Conservation (phyloP, 441 rosid species). For the Adansonia grandidieri region DNA sequence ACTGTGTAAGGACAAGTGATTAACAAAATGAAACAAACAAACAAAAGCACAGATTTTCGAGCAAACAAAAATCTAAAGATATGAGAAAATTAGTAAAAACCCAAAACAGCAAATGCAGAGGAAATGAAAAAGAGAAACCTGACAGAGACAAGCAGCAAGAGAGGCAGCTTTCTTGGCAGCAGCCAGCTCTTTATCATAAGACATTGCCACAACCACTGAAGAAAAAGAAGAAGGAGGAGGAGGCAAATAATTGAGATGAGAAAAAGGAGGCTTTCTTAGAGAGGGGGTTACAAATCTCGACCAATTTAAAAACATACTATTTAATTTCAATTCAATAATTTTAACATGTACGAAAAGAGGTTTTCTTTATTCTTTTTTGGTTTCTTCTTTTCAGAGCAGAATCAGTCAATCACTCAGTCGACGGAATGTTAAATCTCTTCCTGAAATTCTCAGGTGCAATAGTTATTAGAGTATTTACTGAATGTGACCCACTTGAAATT, state of each 20-base stretch:
- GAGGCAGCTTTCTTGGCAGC: conserved; percentile 89
- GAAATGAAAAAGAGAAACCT: conserved; percentile 38
- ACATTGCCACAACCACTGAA: conserved; percentile 43
- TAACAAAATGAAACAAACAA: not conserved
- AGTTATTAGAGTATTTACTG: not conserved
- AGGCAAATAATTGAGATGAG: not conserved
- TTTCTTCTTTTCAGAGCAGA: not conserved
- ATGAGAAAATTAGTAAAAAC: not conserved
- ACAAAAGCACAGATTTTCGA: not conserved
- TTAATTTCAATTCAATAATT: not conserved
- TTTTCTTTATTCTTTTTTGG: not conserved
- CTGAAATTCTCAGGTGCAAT: not conserved
- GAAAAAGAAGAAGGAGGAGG: conserved; percentile 36
- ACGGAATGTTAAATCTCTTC: not conserved
- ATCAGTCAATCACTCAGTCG: not conserved
- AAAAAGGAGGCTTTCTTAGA: not conserved
- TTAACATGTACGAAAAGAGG: too few relatives aligned
- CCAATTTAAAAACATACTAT: not conserved
- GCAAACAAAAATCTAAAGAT: not conserved
- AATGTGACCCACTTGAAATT: not conserved
- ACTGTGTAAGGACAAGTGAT: not conserved
- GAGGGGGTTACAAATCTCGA: not conserved
- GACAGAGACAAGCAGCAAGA: conserved; percentile 90
- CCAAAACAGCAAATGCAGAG: conserved; percentile 4
- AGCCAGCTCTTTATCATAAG: conserved; percentile 74